phyloP scores from a whole-genome alignment of 2,329 filamentous ascomycete species.

The Fusarium multiceps region DNA sequence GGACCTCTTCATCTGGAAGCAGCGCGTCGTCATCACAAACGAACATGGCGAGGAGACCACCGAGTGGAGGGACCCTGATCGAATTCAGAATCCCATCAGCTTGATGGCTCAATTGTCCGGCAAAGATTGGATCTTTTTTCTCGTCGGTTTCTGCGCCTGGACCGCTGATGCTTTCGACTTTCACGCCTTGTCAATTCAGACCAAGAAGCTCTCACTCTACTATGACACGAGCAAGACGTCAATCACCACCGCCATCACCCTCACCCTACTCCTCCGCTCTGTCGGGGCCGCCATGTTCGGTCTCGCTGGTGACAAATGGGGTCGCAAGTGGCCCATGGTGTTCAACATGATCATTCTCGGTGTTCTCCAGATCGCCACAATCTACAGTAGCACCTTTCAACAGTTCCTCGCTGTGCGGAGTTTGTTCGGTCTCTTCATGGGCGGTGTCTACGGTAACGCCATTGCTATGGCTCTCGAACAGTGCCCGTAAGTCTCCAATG shows the following conservation, averaged over 20 bases:
- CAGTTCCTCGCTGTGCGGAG: slow-evolving; percentile 80
- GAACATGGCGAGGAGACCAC: slow-evolving; percentile 71
- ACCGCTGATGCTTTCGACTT: slow-evolving; percentile 87
- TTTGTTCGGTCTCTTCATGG: slow-evolving; percentile 83
- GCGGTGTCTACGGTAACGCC: slow-evolving; percentile 82
- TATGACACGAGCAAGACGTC: slow-evolving; percentile 68
- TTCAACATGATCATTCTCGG: slow-evolving; percentile 80
- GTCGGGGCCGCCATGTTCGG: slow-evolving; percentile 82
- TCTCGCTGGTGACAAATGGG: slow-evolving; percentile 80
- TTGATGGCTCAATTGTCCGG: slow-evolving; percentile 72
- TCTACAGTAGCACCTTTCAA: slow-evolving; percentile 77
- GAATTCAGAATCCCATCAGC: slow-evolving; percentile 76
- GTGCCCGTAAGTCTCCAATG: slow-evolving; percentile 64
- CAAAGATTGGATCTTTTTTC: slow-evolving; percentile 79
- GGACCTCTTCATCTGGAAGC: slow-evolving; percentile 79
- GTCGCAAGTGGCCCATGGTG: slow-evolving; percentile 87
- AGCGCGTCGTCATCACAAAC: slow-evolving; percentile 75
- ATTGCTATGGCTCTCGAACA: slow-evolving; percentile 82
- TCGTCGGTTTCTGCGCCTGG: slow-evolving; percentile 81
- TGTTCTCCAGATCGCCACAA: slow-evolving; percentile 77
- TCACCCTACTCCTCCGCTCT: slow-evolving; percentile 79
- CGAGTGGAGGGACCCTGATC: slow-evolving; percentile 76
- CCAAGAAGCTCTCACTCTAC: slow-evolving; percentile 71
- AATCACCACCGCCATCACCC: slow-evolving; percentile 79
- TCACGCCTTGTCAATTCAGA: slow-evolving; percentile 82